Base-by-base conservation (phyloP, 1,284 basidiomycete genomes). In the Cystobasidium sp. region DNA sequence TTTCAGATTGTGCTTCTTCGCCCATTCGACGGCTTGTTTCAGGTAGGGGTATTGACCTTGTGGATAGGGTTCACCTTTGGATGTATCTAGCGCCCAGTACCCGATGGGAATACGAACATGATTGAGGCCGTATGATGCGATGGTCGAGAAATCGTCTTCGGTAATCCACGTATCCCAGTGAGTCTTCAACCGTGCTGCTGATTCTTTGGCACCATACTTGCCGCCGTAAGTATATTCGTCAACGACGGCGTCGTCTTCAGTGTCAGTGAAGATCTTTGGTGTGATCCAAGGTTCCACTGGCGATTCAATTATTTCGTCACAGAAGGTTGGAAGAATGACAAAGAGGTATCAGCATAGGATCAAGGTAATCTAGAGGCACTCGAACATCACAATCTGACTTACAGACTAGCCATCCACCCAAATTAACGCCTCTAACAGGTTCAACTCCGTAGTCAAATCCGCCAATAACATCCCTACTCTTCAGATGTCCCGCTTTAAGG, bases 61-160 rank as follows among this genome's bases (percentile, higher is more conserved):
- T 76, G 93, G 88, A 83, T 88, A 97, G 0, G 93, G 93, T 80
- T 96, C 93, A 9, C 90, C 92, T 4, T 84, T 84, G 18, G 87
- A 86, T 24, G 91, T 88, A 68, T 94, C 91, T 78, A 92, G 93
- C 0, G 94, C 94, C 94, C 94, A 97, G 82, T 90, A 93, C 24
- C 92, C 92, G 76, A 97, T 91, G 2, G 94, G 94, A 51, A 97
- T 84, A 49, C 94, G 88, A 75, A 94, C 90, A 81, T 93, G 91
- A 81, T 93, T 93, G 67, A 93, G 84, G 9, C 90, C 90, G 18
- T 90, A 91, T 65, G 86, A 88, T 64, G 89, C 88, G 69, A 93
- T 93, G 68, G 85, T 86, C 51, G 82, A 82, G 78, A 94, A 89
- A 81, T 94, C 92, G 31, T 83, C 79, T 80, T 93, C 89, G 5